Percentiles rank a stretch among this genome's conserved stretches.
phyloP scores from a whole-genome alignment of 345 rosid genomes.

The Draba incana region DNA sequence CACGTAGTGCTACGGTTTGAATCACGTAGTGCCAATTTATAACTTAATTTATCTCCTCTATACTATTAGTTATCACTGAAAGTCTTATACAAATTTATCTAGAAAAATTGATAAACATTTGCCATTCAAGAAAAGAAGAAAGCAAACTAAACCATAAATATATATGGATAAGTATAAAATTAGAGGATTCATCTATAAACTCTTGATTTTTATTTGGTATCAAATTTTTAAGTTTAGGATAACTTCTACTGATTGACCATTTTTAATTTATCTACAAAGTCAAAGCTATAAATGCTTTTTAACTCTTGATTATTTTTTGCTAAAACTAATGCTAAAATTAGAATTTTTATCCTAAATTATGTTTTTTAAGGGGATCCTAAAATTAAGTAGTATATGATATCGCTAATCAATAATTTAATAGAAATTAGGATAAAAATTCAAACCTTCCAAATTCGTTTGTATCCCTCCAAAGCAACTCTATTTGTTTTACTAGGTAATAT shows the following conservation, averaged over 20 bases:
- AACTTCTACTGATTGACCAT: not conserved
- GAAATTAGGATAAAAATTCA: not conserved
- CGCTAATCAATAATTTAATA: not conserved
- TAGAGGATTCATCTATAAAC: not conserved
- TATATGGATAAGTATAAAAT: not conserved
- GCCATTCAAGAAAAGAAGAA: not conserved
- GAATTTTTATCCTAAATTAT: not conserved
- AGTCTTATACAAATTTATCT: not conserved
- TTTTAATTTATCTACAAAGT: not conserved
- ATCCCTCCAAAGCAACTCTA: not conserved
- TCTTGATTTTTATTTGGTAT: not conserved
- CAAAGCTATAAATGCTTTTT: not conserved
- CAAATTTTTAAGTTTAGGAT: not conserved
- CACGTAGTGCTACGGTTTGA: too few relatives aligned
- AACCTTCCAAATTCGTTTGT: slow-evolving; percentile 3
- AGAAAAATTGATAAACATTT: not conserved
- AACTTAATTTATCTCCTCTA: not conserved
- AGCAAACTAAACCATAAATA: not conserved
- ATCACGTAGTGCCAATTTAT: not conserved
- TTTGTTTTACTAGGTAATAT: not conserved
- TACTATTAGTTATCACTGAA: slow-evolving; percentile 1
- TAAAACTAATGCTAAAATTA: not conserved
- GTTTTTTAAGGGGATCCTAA: not conserved
- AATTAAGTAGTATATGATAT: not conserved
- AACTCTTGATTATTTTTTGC: not conserved